Evolutionary conservation across 768 basidiomycete species (phyloP).

Genomic region (Calocera viscosa): DNA sequence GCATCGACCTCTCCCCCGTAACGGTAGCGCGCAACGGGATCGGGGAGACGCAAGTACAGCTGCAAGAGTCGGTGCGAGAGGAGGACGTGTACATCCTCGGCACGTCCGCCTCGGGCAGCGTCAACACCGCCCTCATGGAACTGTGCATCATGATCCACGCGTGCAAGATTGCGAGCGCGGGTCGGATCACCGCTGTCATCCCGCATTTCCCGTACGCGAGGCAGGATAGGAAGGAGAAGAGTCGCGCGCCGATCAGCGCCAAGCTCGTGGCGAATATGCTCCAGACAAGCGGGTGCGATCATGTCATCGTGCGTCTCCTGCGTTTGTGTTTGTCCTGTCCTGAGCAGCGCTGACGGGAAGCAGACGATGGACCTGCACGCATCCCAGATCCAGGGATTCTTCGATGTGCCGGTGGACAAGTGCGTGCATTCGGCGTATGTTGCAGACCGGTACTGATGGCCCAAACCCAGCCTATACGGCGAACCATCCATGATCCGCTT

Average conservation of each 20-base stretch:
- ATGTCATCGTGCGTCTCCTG: conserved; percentile 68
- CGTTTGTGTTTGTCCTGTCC: background rate
- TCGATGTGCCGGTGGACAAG: conserved; percentile 99
- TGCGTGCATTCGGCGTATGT: conserved; percentile 35
- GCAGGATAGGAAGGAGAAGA: conserved; percentile 99
- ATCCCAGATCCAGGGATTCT: conserved; percentile 98
- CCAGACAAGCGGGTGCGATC: conserved; percentile 83
- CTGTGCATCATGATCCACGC: conserved; percentile 98
- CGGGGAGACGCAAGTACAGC: conserved; percentile 83
- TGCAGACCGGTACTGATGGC: background rate
- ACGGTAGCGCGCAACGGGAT: conserved; percentile 79
- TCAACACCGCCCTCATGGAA: conserved; percentile 96
- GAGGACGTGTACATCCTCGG: conserved; percentile 99
- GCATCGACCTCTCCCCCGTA: conserved; percentile 74
- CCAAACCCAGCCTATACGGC: conserved; percentile 59
- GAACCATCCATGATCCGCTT: conserved; percentile 92
- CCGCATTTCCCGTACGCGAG: conserved; percentile 94
- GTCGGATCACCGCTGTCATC: conserved; percentile 94
- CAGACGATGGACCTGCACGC: conserved; percentile 99
- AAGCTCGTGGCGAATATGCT: conserved; percentile 98
- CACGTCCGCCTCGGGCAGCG: conserved; percentile 46
- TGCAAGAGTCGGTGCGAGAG: conserved; percentile 91
- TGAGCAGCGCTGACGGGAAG: too few species aligned
- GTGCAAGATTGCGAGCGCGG: conserved; percentile 98
- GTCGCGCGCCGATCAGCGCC: conserved; percentile 91